Evolutionary conservation across 140 eudicot genomes (phyloP), one percentile per base, ranked within the genome.

Genomic region (Ambrosia hybrid): DNA sequence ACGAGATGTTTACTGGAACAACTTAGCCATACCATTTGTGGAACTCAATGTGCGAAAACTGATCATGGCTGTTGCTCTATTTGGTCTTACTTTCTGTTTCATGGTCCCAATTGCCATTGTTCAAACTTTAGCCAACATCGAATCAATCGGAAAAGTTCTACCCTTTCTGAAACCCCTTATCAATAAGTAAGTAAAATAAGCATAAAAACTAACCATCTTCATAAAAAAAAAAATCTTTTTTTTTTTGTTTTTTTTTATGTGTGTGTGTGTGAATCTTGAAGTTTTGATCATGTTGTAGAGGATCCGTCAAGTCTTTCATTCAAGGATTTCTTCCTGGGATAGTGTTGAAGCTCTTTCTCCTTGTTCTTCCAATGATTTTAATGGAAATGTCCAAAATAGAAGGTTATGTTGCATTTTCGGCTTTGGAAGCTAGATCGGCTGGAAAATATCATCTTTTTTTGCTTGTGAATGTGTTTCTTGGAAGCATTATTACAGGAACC

Each of bases 311-410:
- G 81, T 84, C 96, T 53, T 58, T 93, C 11, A 68, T 93, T 73
- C 98, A 93, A 87, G 98, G 98, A 57, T 89, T 90, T 86, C 95
- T 93, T 82, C 98, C 98, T 0, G 97, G 97, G 56, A 85, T 93
- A 38, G 87, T 81, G 57, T 65, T 93, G 77, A 93, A 93, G 89
- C 78, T 93, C 56, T 93, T 93, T 76, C 96, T 93, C 30, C 65
- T 81, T 8, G 41, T 93, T 73, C 92, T 93, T 73, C 98, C 98
- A 36, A 87, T 80, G 58, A 75, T 93, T 75, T 84, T 93, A 14
- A 89, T 93, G 98, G 76, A 68, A 30, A 93, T 89, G 96, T 87
- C 98, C 70, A 89, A 87, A 67, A 84, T 93, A 6, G 98, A 93
- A 83, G 98, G 98, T 10, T 75, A 60, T 41, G 74, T 89, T 11